These are phyloP conservation scores for Ettlia oleoabundans DNA, from an alignment of 139 green algal species.

Conservation along the genomic window DNA sequence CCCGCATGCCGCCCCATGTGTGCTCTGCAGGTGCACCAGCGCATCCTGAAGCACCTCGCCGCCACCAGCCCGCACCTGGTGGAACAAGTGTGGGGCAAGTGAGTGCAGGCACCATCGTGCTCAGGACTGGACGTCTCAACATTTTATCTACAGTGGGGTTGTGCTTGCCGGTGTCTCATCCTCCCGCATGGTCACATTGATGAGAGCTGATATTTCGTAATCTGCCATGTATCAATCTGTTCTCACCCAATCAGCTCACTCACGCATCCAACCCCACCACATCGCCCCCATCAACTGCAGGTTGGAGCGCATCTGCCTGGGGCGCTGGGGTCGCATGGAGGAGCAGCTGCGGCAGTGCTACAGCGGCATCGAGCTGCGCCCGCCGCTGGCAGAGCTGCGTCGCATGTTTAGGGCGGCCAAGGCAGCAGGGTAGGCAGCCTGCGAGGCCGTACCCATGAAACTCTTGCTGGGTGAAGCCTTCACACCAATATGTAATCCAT, in stretches of 20 bases:
- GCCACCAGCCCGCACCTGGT: conserved; percentile 40
- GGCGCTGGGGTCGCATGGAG: conserved; percentile 38
- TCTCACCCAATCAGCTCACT: too few relatives aligned
- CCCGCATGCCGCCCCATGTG: neutral
- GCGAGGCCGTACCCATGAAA: neutral
- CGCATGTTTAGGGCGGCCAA: conserved; percentile 8
- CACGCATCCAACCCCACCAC: neutral
- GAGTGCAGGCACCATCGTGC: neutral
- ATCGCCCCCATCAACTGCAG: neutral
- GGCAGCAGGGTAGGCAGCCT: neutral
- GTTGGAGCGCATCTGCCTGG: conserved; percentile 33
- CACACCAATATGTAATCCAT: too few relatives aligned
- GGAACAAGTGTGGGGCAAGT: conserved; percentile 47
- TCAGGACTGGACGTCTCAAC: too few relatives aligned
- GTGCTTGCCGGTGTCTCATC: neutral
- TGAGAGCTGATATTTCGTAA: neutral
- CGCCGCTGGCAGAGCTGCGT: conserved; percentile 19
- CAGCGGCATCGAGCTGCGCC: conserved; percentile 28
- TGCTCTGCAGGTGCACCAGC: conserved; percentile 12
- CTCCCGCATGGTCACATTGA: neutral
- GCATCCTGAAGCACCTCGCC: conserved; percentile 57
- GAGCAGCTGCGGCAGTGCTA: conserved; percentile 53
- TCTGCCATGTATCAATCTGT: too few relatives aligned
- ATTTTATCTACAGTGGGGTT: too few relatives aligned
- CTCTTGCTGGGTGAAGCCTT: too few relatives aligned